These are phyloP conservation scores for Nitzschia sp. DNA, from an alignment of 108 stramenopile genomes.

Conservation along the genomic window DNA sequence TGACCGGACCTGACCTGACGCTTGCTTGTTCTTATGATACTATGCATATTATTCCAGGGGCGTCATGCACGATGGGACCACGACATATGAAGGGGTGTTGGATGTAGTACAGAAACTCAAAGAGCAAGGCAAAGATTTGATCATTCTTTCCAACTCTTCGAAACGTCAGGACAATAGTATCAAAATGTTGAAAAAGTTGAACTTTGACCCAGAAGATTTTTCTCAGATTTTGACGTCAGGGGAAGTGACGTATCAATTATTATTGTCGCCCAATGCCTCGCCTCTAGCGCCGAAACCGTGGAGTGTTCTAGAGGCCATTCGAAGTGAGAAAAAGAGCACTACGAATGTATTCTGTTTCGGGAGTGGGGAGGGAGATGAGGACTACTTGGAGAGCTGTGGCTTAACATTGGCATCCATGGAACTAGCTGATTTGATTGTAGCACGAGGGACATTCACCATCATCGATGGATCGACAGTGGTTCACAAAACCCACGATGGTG, in stretches of 20 bases:
- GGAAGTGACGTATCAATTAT: constrained; percentile 64
- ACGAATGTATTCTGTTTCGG: constrained; percentile 76
- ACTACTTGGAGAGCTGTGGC: constrained; percentile 77
- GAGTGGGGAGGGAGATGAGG: constrained; percentile 88
- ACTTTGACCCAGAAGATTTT: constrained; percentile 64
- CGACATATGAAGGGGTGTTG: constrained; percentile 80
- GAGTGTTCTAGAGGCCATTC: background rate
- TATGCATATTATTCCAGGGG: too few relatives aligned
- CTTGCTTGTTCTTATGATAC: background rate
- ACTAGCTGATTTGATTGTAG: constrained; percentile 86
- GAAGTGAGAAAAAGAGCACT: background rate
- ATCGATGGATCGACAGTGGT: constrained; percentile 29
- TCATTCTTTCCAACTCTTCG: constrained; percentile 86
- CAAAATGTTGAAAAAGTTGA: constrained; percentile 59
- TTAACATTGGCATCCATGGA: constrained; percentile 69
- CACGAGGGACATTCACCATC: constrained; percentile 80
- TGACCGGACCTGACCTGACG: background rate
- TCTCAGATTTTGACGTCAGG: constrained; percentile 77
- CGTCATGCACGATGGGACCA: constrained; percentile 88
- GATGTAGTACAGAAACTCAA: constrained; percentile 62
- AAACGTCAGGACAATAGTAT: constrained; percentile 65
- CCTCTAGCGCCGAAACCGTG: constrained; percentile 21
- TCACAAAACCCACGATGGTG: constrained; percentile 27
- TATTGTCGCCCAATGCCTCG: constrained; percentile 7
- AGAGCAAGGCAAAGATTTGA: constrained; percentile 60